phyloP scores from a whole-genome alignment of 202 grass and related monocot genomes.

The Panicum hallii region DNA sequence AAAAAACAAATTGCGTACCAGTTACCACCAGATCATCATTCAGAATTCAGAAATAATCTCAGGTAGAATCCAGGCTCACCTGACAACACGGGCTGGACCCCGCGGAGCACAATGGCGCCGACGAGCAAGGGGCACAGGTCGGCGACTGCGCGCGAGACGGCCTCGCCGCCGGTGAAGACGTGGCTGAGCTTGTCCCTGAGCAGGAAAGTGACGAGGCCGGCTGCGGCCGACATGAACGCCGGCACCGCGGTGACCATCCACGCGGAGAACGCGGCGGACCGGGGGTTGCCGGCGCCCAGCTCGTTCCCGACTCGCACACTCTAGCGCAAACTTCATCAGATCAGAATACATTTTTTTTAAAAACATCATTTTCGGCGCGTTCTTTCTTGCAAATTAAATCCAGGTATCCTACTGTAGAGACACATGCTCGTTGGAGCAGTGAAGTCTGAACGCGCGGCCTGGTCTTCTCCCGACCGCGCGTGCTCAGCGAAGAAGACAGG shows the following conservation, averaged over 20 bases:
- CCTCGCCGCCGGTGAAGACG: constrained; percentile 72
- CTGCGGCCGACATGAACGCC: constrained; percentile 49
- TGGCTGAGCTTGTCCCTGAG: constrained; percentile 88
- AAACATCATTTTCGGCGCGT: constrained; percentile 9
- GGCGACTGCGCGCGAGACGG: constrained; percentile 66
- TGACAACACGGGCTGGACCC: constrained; percentile 80
- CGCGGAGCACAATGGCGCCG: constrained; percentile 68
- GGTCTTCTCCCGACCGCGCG: no score
- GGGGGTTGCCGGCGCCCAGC: constrained; percentile 80
- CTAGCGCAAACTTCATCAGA: constrained; percentile 9
- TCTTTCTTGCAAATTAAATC: background rate
- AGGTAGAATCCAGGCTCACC: constrained; percentile 38
- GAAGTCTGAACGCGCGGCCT: background rate
- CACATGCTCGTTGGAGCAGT: background rate
- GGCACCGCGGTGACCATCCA: constrained; percentile 67
- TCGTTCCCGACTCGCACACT: constrained; percentile 95
- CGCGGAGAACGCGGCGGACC: constrained; percentile 72
- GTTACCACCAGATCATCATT: background rate
- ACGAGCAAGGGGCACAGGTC: constrained; percentile 79
- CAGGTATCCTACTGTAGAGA: background rate
- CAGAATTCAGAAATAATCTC: background rate
- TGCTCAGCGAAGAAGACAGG: no score
- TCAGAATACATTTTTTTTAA: background rate
- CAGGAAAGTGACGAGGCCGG: constrained; percentile 48
- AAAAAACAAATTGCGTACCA: background rate